Conservation (phyloP, 2,329 filamentous ascomycete genomes). For the Apiospora hydei region DNA sequence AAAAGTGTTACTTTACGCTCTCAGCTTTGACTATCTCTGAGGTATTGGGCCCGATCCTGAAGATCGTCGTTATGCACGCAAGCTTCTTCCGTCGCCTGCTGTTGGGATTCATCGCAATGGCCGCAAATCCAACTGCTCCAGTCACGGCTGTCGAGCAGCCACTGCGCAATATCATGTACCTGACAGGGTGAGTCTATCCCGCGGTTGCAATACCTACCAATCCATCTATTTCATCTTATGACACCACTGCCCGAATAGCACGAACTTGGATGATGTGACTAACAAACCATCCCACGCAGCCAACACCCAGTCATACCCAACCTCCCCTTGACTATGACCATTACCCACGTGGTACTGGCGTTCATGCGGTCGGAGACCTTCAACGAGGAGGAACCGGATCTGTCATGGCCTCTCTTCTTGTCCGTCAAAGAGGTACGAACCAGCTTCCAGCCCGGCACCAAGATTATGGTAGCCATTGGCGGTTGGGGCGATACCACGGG, state of each 20-base stretch:
- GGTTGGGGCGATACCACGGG: conserved; percentile 70
- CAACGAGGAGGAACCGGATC: conserved; percentile 49
- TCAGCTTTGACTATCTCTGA: neutral
- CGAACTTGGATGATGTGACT: conserved; percentile 15
- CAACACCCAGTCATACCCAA: conserved; percentile 41
- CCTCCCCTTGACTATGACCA: conserved; percentile 42
- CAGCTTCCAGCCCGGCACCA: conserved; percentile 59
- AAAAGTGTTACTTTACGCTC: neutral
- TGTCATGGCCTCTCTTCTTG: conserved; percentile 60
- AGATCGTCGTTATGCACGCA: neutral
- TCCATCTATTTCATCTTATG: neutral
- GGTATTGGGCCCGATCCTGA: neutral
- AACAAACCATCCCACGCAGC: conserved; percentile 29
- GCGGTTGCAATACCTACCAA: neutral
- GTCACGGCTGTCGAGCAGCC: neutral
- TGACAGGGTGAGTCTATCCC: conserved; percentile 37
- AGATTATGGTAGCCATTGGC: conserved; percentile 70
- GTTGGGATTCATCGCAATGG: neutral
- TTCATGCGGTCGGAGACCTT: conserved; percentile 61
- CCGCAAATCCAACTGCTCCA: neutral
- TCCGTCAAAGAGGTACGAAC: conserved; percentile 57
- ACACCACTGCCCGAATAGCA: neutral
- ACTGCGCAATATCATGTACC: conserved; percentile 44
- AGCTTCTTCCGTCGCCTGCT: neutral
- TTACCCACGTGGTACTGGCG: conserved; percentile 63